Base-by-base conservation (phyloP, 2,329 filamentous ascomycete genomes). In the Nannizziopsis barbatae region DNA sequence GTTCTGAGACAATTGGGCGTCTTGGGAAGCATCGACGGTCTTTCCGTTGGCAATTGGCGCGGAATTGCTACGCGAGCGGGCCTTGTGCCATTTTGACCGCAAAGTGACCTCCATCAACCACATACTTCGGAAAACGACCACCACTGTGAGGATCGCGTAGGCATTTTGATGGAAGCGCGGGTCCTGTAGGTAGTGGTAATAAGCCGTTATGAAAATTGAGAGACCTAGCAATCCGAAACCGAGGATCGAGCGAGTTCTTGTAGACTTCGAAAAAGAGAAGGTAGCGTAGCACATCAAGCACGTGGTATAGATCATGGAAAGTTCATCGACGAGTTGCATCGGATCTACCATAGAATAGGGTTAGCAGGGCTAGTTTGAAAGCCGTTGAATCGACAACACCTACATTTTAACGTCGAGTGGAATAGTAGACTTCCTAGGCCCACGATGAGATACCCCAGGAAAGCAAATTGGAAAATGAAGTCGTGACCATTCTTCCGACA, bases 181-280 rank as follows among this genome's bases (percentile, higher is more conserved):
- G 55, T 93, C 81, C 61, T 89, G 86, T 12, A 88, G 79, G 53
- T 85, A 79, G 60, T 88, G 84, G 65, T 94, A 94, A 64, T 84
- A 78, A 36, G 84, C 72, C 11, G 86, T 92, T 62, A 93, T 89
- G 58, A 81, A 83, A 33, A 69, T 64, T n/a, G 77, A 72, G 27
- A 81, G 63, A 8, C 65, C 65, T 5, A 79, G 60, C 8, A 86
- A 71, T 11, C 70, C 71, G 3, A 80, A 36, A 6, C 72, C 84
- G 7, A 88, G 70, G 10, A 74, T 50, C 1, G 72, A 57, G 1
- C 77, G 74, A 51, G 77, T 72, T 2, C 54, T 57, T 9, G 61
- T 63, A 1, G 80, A 72, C 51, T 75, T 75, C 11, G 74, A 77
- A 65, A 86, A 86, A 1, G 83, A 79, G 60, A 92, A 88, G 4